A percentile compares a stretch with the other conserved stretches of the same genome.
phyloP scores from a whole-genome alignment of 495 filamentous ascomycete genomes.

The Hyaloscypha variabilis region DNA sequence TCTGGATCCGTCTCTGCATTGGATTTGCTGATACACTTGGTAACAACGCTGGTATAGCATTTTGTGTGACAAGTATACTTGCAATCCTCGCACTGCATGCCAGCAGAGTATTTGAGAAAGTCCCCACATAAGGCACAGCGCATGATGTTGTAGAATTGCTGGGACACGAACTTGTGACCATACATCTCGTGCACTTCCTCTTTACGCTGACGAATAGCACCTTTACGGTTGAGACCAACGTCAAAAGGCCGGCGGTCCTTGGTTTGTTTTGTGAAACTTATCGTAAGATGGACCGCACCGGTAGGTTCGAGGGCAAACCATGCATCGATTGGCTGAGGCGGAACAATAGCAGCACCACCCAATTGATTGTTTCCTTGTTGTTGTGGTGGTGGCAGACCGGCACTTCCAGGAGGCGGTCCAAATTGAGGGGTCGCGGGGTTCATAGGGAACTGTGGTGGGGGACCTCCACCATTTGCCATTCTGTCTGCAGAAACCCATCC shows the following conservation, averaged over 20 bases:
- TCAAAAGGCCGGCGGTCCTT: slow-evolving; percentile 69
- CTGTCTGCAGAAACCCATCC: slow-evolving; percentile 98
- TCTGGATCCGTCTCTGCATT: slow-evolving; percentile 98
- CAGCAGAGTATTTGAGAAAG: slow-evolving; percentile 96
- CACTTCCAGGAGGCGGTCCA: slow-evolving; percentile 32
- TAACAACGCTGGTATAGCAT: slow-evolving; percentile 96
- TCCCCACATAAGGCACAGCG: slow-evolving; percentile 98
- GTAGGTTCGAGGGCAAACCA: slow-evolving; percentile 98
- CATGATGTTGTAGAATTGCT: slow-evolving; percentile 99
- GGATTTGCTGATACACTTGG: slow-evolving; percentile 99
- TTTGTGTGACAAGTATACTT: slow-evolving; percentile 99
- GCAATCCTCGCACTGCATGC: slow-evolving; percentile 99
- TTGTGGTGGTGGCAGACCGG: slow-evolving; percentile 16
- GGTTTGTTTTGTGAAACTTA: slow-evolving; percentile 79
- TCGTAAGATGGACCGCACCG: slow-evolving; percentile 81
- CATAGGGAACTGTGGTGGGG: slow-evolving; percentile 58
- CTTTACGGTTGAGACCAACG: slow-evolving; percentile 88
- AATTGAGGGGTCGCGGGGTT: slow-evolving; percentile 47
- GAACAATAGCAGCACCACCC: slow-evolving; percentile 38
- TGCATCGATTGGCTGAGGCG: slow-evolving; percentile 78
- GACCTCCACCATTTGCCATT: slow-evolving; percentile 65
- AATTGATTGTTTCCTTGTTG: slow-evolving; percentile 9
- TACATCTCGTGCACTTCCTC: slow-evolving; percentile 98
- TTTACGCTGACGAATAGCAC: slow-evolving; percentile 94
- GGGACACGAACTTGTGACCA: slow-evolving; percentile 96